These are phyloP conservation scores for Trametes pubescens DNA, from an alignment of 1,284 basidiomycete genomes.

Conservation along the genomic window DNA sequence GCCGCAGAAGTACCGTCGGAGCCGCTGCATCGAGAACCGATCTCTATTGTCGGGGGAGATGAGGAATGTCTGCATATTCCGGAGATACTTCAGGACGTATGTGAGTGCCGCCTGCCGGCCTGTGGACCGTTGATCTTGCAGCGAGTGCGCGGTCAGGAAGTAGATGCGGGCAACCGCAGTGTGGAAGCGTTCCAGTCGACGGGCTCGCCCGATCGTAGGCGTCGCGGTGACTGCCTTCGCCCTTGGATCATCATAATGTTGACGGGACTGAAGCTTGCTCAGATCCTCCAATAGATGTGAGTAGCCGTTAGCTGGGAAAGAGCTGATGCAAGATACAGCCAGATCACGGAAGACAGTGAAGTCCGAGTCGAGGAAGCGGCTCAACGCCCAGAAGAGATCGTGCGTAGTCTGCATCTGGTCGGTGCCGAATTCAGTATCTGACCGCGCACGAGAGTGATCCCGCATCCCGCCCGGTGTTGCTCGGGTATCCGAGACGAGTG, in stretches of 20 bases:
- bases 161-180: conserved; percentile 93
- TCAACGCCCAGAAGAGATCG: conserved; percentile 86
- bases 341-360: conserved; percentile 85
- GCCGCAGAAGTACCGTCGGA: conserved; percentile 91
- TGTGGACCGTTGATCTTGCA: conserved; percentile 77
- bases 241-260: conserved; percentile 82
- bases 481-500: conserved; percentile 71
- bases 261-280: conserved; percentile 79
- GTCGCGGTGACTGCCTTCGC: conserved; percentile 54
- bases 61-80: conserved; percentile 83
- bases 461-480: conserved; percentile 63
- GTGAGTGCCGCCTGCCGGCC: conserved; percentile 78
- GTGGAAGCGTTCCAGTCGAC: conserved; percentile 84
- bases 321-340: conserved; percentile 88
- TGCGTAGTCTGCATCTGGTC: conserved; percentile 83
- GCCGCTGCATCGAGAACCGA: conserved; percentile 81
- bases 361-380: conserved; percentile 89
- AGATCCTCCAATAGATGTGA: conserved; percentile 87
- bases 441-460: conserved; percentile 77
- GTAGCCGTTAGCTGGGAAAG: conserved; percentile 82
- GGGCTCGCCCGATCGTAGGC: conserved; percentile 60
- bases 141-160: conserved; percentile 81
- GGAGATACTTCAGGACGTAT: conserved; percentile 87
- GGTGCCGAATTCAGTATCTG: conserved; percentile 75
- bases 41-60: conserved; percentile 77